Evolutionary conservation across 768 basidiomycete genomes (phyloP).

Genomic region (Xanthoconium stramineum): DNA sequence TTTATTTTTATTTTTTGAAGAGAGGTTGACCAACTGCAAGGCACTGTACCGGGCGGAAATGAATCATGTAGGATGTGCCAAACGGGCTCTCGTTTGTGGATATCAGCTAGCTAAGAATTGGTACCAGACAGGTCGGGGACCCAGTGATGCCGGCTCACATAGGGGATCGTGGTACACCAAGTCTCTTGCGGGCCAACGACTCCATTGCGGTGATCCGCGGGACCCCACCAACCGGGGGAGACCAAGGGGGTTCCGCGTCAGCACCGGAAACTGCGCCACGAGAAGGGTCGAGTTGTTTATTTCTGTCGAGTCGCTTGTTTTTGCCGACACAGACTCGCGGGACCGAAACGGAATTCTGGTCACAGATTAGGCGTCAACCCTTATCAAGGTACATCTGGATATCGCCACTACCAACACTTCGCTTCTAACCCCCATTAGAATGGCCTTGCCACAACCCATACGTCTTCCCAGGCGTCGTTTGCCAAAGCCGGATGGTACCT

Average conservation of each 20-base stretch:
- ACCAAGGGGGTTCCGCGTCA: too few relatives aligned
- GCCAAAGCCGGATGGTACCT: slow-evolving; percentile 97
- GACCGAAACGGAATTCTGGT: neutral
- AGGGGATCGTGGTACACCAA: neutral
- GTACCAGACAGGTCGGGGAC: too few relatives aligned
- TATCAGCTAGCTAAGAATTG: too few relatives aligned
- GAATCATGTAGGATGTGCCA: neutral
- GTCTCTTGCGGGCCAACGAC: neutral
- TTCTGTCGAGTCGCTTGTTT: too few relatives aligned
- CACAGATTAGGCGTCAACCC: neutral
- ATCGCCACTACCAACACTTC: neutral
- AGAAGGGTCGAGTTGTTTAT: too few relatives aligned
- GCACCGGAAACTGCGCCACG: too few relatives aligned
- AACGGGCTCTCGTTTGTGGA: too few relatives aligned
- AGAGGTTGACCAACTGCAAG: too few relatives aligned
- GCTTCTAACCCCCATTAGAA: slow-evolving; percentile 37
- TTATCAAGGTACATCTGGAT: neutral
- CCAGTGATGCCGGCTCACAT: too few relatives aligned
- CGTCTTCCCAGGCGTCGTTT: slow-evolving; percentile 88
- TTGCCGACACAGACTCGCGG: too few relatives aligned
- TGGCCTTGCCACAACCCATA: slow-evolving; percentile 89
- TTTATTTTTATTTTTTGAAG: too few relatives aligned
- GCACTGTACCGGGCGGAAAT: neutral
- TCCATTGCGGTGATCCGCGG: neutral
- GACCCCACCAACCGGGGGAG: neutral